Evolutionary conservation across 1,139 yeast genomes (phyloP), one percentile per base, ranked within the genome.

Genomic region (Taphrina confusa): DNA sequence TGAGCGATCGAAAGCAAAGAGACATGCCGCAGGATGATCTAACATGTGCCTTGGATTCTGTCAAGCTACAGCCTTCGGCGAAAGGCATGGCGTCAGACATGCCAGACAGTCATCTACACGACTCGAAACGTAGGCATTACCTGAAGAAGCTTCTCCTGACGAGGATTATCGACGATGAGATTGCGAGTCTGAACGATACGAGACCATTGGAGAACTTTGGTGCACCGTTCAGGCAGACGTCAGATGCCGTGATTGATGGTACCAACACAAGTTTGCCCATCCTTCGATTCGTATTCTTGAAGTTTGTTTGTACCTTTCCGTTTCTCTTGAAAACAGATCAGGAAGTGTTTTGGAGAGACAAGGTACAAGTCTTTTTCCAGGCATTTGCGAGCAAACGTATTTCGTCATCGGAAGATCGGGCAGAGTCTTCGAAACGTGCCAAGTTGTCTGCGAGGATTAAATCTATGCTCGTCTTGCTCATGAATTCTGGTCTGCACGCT

Each of bases 351-450:
- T 91, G 97, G 97, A 82, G 81, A 62, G 77, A 77, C 49, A 84
- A 85, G 37, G 84, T 89, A 0, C 96, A 90, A 71, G 83, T 83
- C 39, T 89, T 90, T 69, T 79, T 86, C 67, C 94, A 88, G 69
- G 80, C 84, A 62, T 84, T 91, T 72, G 86, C 87, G 70, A 73
- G 78, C 30, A 82, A 87, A 70, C 82, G 82, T 42, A 81, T 90
- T 61, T 81, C 86, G 2, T 80, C 86, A 18, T 79, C 85, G 23
- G 86, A 84, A 60, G 87, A 92, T 66, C 76, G 87, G 39, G 88
- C 85, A 16, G 83, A 84, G 64, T 74, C 80, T 33, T 85, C 96
- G 1, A 89, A 89, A 69, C 77, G 97, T 54, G 79, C 79, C 65
- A 81, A 85, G 65, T 74, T 85, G 59, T 83, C 83, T 31, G 73